Evolutionary conservation across 1,139 yeast species (phyloP), one percentile per base, ranked within the genome.

Genomic region (Diutina neorugosa): DNA sequence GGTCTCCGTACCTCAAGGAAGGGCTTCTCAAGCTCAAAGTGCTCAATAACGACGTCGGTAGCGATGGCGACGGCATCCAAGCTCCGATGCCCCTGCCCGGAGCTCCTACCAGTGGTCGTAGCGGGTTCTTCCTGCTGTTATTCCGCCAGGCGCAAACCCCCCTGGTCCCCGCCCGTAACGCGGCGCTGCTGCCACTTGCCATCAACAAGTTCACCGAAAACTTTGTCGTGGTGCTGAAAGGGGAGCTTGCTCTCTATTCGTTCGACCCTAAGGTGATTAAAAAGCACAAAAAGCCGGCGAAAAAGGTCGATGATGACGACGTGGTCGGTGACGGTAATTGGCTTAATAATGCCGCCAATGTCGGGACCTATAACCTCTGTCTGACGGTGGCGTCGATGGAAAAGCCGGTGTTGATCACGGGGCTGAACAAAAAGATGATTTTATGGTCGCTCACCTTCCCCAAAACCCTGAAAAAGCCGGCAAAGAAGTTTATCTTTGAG

Each of bases 1-100:
- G 93, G 0, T 80, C 91, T 1, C 94, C 94, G 1, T 86, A 87
- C 78, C 77, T 84, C 55, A 84, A 86, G 62, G 94, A 86, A 67
- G 94, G 95, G 0, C 65, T 86, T 51, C 70, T 85, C 57, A 76
- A 80, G 59, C 72, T 76, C 61, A 77, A 74, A 58, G 69, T 76
- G 18, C 62, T 72, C 53, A 66, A 77, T 58, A 71, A 73, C 58
- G 78, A 70, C 62, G 66, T 19, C n/a, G 50, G 50, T 9, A 40
- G 20, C 20, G 40, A 66, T 59, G 69, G 67, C 44, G 76, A 74
- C 56, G 56, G 59, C 23, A 62, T 62, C 18, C 54, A 62, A 11
- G 47, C 49, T 19, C 52, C 52, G 19, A 64, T 64, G 25, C 41
- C 41, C 44, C 51, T 57, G 16, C 50, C 55, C 19, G 25, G 25